Base-by-base conservation (phyloP, 1,284 basidiomycete genomes). In the Moniliella sp. region DNA sequence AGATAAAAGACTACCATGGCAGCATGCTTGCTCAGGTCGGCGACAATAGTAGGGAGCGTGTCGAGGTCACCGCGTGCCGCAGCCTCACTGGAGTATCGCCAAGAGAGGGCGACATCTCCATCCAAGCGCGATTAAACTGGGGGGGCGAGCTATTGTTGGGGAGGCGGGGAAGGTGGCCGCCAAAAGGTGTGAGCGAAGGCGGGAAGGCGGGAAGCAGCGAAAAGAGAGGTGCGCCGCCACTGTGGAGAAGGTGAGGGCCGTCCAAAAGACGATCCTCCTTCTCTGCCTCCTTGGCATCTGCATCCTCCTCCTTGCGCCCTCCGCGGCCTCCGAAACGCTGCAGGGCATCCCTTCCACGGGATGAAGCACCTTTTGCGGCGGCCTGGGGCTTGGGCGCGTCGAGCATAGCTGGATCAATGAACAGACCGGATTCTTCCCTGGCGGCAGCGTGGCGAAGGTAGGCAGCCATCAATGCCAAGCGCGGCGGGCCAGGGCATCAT, bases 401-500 rank as follows among this genome's bases (percentile, higher is more conserved):
- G n/a, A n/a, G n/a, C n/a, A n/a, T n/a, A n/a, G 17, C 12, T 4
- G 15, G 29, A 25, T 31, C 30, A 5, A 33, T 18, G 7, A 18
- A 15, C 13, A 38, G 16, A 2, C 31, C 27, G 26, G 41, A 31
- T 12, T 56, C 50, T n/a, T 56, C 55, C 11, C 50, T 32, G 13
- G 40, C 47, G 1, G 48, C 46, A 4, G 43, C 49, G 34, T 82
- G 75, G 11, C 78, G 73, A 27, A 84, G 69, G 59, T 80, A 80
- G 27, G 76, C 64, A 2, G 46, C 49, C 48, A 54, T 54, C 30
- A 82, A 74, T 50, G 73, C 75, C 33, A 88, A 66, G 83, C 68
- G 52, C 84, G 82, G 54, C 73, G 73, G n/a, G 80, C 82, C 43
- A 80, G 76, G 26, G 70, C 69, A 42, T 88, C 83, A 41, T 88